Base-by-base conservation (phyloP, 805 yeast species). In the Cyberlindnera amylophila region DNA sequence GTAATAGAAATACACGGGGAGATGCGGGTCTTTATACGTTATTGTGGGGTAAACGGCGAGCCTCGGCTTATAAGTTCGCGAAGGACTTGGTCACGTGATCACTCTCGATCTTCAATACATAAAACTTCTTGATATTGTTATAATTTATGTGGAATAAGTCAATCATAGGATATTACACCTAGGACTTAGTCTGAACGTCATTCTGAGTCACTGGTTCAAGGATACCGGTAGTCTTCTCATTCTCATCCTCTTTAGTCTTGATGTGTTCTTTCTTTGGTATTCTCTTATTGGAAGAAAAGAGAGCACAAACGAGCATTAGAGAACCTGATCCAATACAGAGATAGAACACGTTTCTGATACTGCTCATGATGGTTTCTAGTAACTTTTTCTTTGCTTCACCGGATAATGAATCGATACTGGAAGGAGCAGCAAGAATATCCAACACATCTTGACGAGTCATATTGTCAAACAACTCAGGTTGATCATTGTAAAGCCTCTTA, bases 311-410 rank as follows among this genome's bases (percentile, higher is more conserved):
- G 7, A 71, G 52, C 4, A 65, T 50, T 13, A 63, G 29, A 5
- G 52, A 46, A 2, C 70, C 58, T 13, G 66, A 54, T 0, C 67
- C 77, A n/a, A 73, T 45, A 11, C 62, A 57, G 45, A 68, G 56
- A 54, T 65, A 70, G 44, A 66, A 74, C 1, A 67, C 69, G 47
- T 67, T 66, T 38, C 59, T 58, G 34, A 75, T 55, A 11, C 69
- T 59, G 8, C 49, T 46, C 71, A 72, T 65, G 33, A 71, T 37
- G 2, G 41, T 38, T 1, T 44, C 16, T 4, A 37, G 41, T 1
- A 63, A 32, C 3, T 53, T 11, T 1, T 37, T 42, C 29, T 46
- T 44, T 1, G 54, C 1, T 18, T 33, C 43, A 1, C 31, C 12
- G 16, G 17, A 12, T 16, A 45, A 29, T 1, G 28, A 4, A 2